These are phyloP conservation scores for Penicillium chermesinum DNA, from an alignment of 495 filamentous ascomycete species.

Conservation along the genomic window DNA sequence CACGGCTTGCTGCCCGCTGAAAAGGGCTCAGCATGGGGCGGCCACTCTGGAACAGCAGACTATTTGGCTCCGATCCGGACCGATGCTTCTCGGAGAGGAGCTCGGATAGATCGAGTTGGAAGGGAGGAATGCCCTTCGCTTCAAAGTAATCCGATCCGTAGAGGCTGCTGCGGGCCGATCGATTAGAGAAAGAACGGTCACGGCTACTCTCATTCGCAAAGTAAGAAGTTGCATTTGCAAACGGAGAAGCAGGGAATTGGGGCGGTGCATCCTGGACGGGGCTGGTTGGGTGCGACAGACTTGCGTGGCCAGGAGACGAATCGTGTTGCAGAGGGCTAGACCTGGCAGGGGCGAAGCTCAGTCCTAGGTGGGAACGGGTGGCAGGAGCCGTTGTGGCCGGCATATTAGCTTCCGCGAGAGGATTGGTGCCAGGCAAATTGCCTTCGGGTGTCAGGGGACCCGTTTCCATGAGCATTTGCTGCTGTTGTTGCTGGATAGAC, in stretches of 20 bases:
- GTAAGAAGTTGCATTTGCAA: conserved; percentile 27
- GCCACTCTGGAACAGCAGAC: conserved; percentile 23
- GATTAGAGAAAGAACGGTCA: conserved; percentile 46
- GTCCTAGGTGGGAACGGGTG: conserved; percentile 35
- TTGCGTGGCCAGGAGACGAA: conserved; percentile 31
- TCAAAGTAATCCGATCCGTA: conserved; percentile 41
- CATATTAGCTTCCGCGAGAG: conserved; percentile 26
- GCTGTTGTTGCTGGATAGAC: conserved; percentile 42
- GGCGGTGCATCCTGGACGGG: conserved; percentile 34
- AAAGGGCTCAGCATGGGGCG: conserved; percentile 38
- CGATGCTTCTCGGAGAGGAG: conserved; percentile 28
- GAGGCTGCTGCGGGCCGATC: conserved; percentile 39
- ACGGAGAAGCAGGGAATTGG: conserved; percentile 35
- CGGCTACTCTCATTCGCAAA: conserved; percentile 36
- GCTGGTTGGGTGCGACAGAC: conserved; percentile 37
- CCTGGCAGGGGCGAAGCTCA: conserved; percentile 35
- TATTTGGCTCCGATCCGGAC: conserved; percentile 31
- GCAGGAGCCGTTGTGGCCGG: conserved; percentile 30
- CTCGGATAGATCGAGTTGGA: conserved; percentile 35
- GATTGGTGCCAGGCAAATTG: conserved; percentile 44
- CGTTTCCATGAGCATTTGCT: conserved; percentile 41
- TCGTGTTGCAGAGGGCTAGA: conserved; percentile 41
- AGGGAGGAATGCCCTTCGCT: conserved; percentile 27
- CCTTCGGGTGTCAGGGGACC: conserved; percentile 47
- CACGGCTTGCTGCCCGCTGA: conserved; percentile 39